A percentile compares a stretch with the other conserved stretches of the same genome.
Conservation (phyloP, 2,329 filamentous ascomycete species). For the Fusarium mexicanum region DNA sequence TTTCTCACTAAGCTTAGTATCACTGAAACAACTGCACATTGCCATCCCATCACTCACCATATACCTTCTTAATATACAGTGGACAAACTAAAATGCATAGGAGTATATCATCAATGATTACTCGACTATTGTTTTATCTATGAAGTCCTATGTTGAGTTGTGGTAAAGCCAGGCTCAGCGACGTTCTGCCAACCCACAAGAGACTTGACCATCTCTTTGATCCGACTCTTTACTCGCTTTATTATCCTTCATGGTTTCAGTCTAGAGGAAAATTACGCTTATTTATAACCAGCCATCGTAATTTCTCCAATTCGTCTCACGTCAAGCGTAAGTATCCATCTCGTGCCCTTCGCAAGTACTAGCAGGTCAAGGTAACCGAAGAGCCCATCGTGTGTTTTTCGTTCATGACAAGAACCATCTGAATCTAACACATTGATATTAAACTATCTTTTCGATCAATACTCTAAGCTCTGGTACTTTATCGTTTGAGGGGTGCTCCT, state of each 20-base stretch:
- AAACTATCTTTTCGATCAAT: rapidly evolving
- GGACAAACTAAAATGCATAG: rapidly evolving
- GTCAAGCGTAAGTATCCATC: not conserved
- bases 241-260: not conserved
- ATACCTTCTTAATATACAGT: rapidly evolving
- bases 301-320: too few species aligned
- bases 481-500: too few species aligned
- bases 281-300: too few species aligned
- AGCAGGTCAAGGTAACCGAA: too few species aligned
- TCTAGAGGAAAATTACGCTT: rapidly evolving
- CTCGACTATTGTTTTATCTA: too few species aligned
- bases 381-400: not conserved
- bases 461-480: too few species aligned
- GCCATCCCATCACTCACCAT: rapidly evolving
- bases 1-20: not conserved
- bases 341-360: too few species aligned
- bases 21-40: not conserved
- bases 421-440: too few species aligned
- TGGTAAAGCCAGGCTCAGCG: not conserved
- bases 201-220: not conserved
- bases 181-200: not conserved
- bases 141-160: not conserved
- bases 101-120: too few species aligned
- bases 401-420: too few species aligned
- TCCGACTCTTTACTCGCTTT: too few species aligned